A percentile compares a stretch with the other conserved stretches of the same genome.
phyloP scores from a whole-genome alignment of 1,284 basidiomycete species.

The Trichosporon coremiiforme region DNA sequence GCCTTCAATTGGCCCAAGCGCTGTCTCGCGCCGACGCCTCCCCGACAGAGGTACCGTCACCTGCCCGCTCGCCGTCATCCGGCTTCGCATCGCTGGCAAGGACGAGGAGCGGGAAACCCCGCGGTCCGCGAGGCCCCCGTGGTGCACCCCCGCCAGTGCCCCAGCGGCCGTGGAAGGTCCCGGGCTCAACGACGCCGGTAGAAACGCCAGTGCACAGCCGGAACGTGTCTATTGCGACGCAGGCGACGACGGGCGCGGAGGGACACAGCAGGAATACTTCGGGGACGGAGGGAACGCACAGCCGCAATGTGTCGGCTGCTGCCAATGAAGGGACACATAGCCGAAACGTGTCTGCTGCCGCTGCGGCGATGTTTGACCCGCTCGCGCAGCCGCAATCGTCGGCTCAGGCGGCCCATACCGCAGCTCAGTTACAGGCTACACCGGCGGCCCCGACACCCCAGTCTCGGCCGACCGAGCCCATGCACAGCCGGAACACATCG shows the following conservation, averaged over 20 bases:
- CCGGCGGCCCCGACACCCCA: neutral
- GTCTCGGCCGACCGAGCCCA: neutral
- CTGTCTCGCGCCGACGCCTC: neutral
- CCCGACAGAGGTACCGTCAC: neutral
- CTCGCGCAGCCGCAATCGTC: neutral
- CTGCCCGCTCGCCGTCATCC: neutral
- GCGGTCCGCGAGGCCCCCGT: conserved; percentile 33
- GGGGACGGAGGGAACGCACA: neutral
- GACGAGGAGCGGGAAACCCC: conserved; percentile 8
- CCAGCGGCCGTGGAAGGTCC: conserved; percentile 34
- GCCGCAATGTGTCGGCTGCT: neutral
- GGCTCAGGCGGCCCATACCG: too few relatives aligned
- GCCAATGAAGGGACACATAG: too few relatives aligned
- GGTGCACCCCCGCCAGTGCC: conserved; percentile 42
- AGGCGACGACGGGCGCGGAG: neutral
- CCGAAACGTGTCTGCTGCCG: neutral
- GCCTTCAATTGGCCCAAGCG: neutral
- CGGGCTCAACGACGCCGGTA: neutral
- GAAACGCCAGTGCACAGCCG: neutral
- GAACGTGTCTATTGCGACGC: neutral
- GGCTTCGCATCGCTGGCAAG: neutral
- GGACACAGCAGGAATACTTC: neutral
- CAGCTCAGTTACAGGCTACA: too few relatives aligned
- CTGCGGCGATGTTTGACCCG: conserved; percentile 8
- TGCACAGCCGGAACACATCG: conserved; percentile 12